Percentiles rank a stretch among this genome's conserved stretches.
These are phyloP conservation scores for Porcisia deanei DNA, from an alignment of 208 protist species.

Conservation along the genomic window DNA sequence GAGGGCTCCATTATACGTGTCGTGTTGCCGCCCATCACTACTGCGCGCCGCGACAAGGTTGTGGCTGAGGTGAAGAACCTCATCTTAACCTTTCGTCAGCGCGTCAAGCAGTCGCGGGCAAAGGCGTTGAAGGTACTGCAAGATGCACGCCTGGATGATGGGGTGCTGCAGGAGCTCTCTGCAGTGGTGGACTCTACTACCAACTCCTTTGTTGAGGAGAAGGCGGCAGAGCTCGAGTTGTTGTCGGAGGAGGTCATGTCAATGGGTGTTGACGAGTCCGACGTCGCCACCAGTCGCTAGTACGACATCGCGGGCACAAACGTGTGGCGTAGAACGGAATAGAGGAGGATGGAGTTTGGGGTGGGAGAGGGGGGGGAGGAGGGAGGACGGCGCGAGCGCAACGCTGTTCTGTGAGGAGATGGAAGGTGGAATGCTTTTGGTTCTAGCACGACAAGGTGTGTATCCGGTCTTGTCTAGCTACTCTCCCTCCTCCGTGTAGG, in stretches of 20 bases:
- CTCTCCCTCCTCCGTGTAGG: not conserved
- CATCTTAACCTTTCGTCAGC: conserved; percentile 48
- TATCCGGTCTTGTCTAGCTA: not conserved
- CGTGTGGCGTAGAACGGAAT: not conserved
- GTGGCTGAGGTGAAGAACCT: conserved; percentile 56
- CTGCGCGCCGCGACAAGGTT: conserved; percentile 63
- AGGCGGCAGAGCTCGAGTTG: conserved; percentile 69
- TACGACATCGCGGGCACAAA: not conserved
- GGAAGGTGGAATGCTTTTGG: not conserved
- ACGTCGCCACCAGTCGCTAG: conserved; percentile 27
- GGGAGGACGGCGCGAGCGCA: not conserved
- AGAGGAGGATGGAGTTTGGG: not conserved
- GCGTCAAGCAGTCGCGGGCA: conserved; percentile 59
- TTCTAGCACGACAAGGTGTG: not conserved
- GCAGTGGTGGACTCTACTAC: conserved; percentile 53
- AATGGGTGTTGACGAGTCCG: conserved; percentile 83
- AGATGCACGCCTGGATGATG: conserved; percentile 65
- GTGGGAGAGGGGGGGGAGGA: no score
- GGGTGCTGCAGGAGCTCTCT: conserved; percentile 55
- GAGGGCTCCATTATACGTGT: conserved; percentile 73
- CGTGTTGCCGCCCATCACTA: conserved; percentile 69
- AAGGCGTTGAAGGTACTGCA: conserved; percentile 67
- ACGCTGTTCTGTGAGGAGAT: not conserved
- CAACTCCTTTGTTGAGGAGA: conserved; percentile 73
- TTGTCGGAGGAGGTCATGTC: conserved; percentile 79